Percentiles rank a stretch among this genome's conserved stretches.
phyloP scores from a whole-genome alignment of 768 basidiomycete genomes.

The Dictyophora rubrovolvata region DNA sequence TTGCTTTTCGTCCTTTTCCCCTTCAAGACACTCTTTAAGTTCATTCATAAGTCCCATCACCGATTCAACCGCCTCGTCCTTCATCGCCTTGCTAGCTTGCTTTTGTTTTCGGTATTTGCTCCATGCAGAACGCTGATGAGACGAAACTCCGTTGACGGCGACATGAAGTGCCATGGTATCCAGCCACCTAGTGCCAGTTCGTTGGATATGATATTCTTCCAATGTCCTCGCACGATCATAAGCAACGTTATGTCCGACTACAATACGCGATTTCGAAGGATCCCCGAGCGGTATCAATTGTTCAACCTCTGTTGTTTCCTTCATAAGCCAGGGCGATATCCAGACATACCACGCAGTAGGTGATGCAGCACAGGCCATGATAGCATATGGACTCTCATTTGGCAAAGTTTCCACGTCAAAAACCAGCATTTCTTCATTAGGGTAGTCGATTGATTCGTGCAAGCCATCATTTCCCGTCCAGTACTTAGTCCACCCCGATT shows the following conservation, averaged over 20 bases:
- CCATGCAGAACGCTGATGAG: conserved; percentile 92
- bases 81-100: conserved; percentile 38
- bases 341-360: conserved; percentile 87
- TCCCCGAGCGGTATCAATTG: conserved; percentile 73
- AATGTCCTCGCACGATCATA: conserved; percentile 78
- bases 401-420: conserved; percentile 96
- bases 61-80: conserved; percentile 45
- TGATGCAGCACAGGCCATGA: conserved; percentile 85
- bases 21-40: conserved; percentile 24
- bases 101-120: conserved; percentile 72
- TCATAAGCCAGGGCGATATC: conserved; percentile 89
- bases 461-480: conserved; percentile 53
- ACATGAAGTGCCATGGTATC: conserved; percentile 96
- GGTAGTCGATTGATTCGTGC: conserved; percentile 62
- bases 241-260: conserved; percentile 92
- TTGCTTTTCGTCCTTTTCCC: conserved; percentile 30
- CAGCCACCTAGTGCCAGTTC: conserved; percentile 68
- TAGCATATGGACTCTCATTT: conserved; percentile 64
- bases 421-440: conserved; percentile 63
- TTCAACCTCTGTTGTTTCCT: conserved; percentile 38
- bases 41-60: conserved; percentile 44
- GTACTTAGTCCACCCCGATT: conserved; percentile 84
- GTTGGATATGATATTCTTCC: conserved; percentile 70
- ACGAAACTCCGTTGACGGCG: conserved; percentile 88
- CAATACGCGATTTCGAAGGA: conserved; percentile 40